phyloP scores from a whole-genome alignment of 495 filamentous ascomycete species.

The Penicillium dipodomyicola region DNA sequence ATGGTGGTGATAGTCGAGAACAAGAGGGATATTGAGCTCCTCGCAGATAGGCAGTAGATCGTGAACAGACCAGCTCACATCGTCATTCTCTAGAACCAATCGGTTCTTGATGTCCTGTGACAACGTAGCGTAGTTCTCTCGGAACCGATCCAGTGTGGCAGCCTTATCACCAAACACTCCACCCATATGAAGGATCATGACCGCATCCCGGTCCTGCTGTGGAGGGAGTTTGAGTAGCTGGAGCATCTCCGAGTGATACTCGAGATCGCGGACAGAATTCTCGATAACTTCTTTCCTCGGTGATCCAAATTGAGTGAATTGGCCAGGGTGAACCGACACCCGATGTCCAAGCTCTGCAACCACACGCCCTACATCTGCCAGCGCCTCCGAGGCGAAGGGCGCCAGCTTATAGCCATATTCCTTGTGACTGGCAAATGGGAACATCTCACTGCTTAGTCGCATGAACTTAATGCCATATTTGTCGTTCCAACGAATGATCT shows the following conservation, averaged over 20 bases:
- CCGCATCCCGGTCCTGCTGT: slow-evolving; percentile 81
- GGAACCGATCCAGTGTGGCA: slow-evolving; percentile 78
- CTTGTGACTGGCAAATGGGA: slow-evolving; percentile 87
- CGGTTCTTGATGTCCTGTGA: slow-evolving; percentile 71
- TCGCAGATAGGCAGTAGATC: slow-evolving; percentile 89
- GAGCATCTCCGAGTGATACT: slow-evolving; percentile 87
- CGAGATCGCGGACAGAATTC: slow-evolving; percentile 75
- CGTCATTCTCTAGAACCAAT: slow-evolving; percentile 91
- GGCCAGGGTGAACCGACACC: slow-evolving; percentile 87
- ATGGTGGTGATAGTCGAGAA: slow-evolving; percentile 93
- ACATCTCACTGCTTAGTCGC: slow-evolving; percentile 92
- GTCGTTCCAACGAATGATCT: slow-evolving; percentile 92
- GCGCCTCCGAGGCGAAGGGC: slow-evolving; percentile 76
- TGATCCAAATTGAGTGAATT: slow-evolving; percentile 88
- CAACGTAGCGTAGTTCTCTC: slow-evolving; percentile 67
- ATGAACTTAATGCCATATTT: slow-evolving; percentile 90
- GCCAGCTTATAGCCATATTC: slow-evolving; percentile 86
- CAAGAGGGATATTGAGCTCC: slow-evolving; percentile 87
- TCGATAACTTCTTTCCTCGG: slow-evolving; percentile 71
- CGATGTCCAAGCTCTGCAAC: slow-evolving; percentile 81
- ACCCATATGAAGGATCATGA: slow-evolving; percentile 95
- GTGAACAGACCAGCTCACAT: slow-evolving; percentile 86
- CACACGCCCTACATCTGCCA: slow-evolving; percentile 73
- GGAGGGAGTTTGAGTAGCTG: slow-evolving; percentile 72
- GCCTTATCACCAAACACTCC: slow-evolving; percentile 87